Conservation (phyloP, 2,329 filamentous ascomycete species). For the Pseudocercospora fijiensis region DNA sequence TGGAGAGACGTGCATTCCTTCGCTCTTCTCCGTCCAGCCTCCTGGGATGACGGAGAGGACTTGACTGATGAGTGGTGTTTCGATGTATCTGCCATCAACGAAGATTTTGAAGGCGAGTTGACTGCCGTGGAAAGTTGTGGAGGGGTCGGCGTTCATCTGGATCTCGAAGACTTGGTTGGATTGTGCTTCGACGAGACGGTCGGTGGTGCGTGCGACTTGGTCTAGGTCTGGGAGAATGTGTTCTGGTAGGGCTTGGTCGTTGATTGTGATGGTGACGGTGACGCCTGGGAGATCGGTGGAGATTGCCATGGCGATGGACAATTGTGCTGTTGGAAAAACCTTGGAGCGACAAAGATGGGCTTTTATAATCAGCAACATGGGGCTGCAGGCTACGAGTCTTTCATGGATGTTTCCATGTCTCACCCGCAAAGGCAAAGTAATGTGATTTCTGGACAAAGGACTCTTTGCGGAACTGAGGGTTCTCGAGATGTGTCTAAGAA, state of each 20-base stretch:
- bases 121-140: conserved; percentile 5
- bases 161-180: conserved; percentile 18
- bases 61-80: conserved; percentile 10
- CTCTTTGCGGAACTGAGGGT: too few relatives aligned
- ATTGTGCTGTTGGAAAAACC: too few relatives aligned
- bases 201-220: conserved; percentile 11
- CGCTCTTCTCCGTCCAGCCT: conserved; percentile 9
- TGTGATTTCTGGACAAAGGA: too few relatives aligned
- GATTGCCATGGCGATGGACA: too few relatives aligned
- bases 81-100: conserved; percentile 19
- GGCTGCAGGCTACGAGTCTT: too few relatives aligned
- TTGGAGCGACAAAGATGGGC: too few relatives aligned
- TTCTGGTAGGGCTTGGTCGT: conserved; percentile 13
- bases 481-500: too few relatives aligned
- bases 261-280: conserved; percentile 1
- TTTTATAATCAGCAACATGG: too few relatives aligned
- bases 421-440: too few relatives aligned
- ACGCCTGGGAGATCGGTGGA: not conserved
- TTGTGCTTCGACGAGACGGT: conserved; percentile 16
- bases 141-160: conserved; percentile 1
- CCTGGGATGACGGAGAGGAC: conserved; percentile 1
- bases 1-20: conserved; percentile 9
- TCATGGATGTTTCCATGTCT: too few relatives aligned
- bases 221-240: conserved; percentile 13
- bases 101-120: conserved; percentile 15